Evolutionary conservation across 805 yeast genomes (phyloP).

Genomic region (Zygosaccharomyces rouxii): DNA sequence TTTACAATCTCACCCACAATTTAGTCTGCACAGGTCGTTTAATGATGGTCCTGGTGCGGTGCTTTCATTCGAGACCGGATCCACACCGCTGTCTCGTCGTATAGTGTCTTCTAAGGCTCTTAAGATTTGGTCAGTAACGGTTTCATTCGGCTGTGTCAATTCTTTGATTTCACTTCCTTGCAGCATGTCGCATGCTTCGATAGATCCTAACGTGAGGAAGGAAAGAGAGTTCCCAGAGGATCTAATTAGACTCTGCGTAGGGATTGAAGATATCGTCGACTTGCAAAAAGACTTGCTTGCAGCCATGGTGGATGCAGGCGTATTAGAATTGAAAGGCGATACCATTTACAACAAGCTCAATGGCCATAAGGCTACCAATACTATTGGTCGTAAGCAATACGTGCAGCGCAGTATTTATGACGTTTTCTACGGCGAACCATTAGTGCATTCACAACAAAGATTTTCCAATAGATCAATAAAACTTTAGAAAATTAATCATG

Average conservation of each 20-base stretch:
- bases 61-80: constrained; percentile 82
- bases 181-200: constrained; percentile 95
- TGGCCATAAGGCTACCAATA: constrained; percentile 20
- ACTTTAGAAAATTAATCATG: not conserved
- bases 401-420: constrained; percentile 23
- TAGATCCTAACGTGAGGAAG: constrained; percentile 78
- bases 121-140: constrained; percentile 80
- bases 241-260: constrained; percentile 82
- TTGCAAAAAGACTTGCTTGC: constrained; percentile 72
- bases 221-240: constrained; percentile 93
- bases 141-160: constrained; percentile 91
- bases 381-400: constrained; percentile 16
- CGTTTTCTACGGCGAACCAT: constrained; percentile 19
- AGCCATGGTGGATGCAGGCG: constrained; percentile 67
- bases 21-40: constrained; percentile 69
- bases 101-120: constrained; percentile 62
- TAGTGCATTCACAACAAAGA: constrained; percentile 9
- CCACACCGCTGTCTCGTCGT: constrained; percentile 56
- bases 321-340: constrained; percentile 37
- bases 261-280: constrained; percentile 81
- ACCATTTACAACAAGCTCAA: constrained; percentile 23
- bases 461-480: constrained; percentile 11
- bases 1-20: constrained; percentile 71
- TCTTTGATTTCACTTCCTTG: constrained; percentile 92
- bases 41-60: constrained; percentile 89